Percentiles rank a stretch among this genome's conserved stretches.
phyloP scores from a whole-genome alignment of 1,139 yeast species.

The Debaryomyces udenii region DNA sequence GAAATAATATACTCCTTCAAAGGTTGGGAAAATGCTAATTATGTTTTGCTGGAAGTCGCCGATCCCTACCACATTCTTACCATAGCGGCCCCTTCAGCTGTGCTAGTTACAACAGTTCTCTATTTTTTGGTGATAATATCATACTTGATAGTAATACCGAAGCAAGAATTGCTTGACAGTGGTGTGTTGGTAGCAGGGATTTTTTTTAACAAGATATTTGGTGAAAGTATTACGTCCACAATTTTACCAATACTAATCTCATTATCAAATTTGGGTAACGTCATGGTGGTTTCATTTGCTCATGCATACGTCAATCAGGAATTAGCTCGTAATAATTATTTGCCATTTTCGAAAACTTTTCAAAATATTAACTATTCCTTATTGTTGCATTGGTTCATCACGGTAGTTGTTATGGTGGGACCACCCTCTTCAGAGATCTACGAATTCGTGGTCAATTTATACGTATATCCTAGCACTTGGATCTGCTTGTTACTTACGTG shows the following conservation, averaged over 20 bases:
- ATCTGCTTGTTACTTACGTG: constrained; percentile 44
- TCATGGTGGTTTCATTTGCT: constrained; percentile 74
- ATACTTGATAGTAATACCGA: constrained; percentile 76
- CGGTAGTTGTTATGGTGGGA: constrained; percentile 44
- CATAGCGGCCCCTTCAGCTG: constrained; percentile 73
- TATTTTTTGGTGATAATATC: constrained; percentile 73
- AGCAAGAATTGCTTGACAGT: constrained; percentile 57
- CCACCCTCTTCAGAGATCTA: constrained; percentile 54
- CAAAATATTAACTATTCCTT: constrained; percentile 52
- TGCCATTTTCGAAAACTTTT: constrained; percentile 66
- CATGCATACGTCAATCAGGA: constrained; percentile 80
- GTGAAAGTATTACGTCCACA: constrained; percentile 59
- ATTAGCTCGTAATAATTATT: constrained; percentile 68
- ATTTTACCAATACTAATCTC: constrained; percentile 76
- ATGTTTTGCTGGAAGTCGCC: constrained; percentile 43
- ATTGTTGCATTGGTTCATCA: constrained; percentile 50
- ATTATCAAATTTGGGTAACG: constrained; percentile 75
- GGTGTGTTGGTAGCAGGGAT: constrained; percentile 76
- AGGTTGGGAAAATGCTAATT: constrained; percentile 52
- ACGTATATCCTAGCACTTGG: constrained; percentile 58
- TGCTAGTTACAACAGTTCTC: constrained; percentile 58
- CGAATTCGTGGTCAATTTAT: constrained; percentile 51
- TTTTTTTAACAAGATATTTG: constrained; percentile 75
- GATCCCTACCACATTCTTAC: constrained; percentile 70
- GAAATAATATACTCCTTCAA: constrained; percentile 46